phyloP scores from a whole-genome alignment of 164 flowering plant genomes.

The Dillenia turbinata region DNA sequence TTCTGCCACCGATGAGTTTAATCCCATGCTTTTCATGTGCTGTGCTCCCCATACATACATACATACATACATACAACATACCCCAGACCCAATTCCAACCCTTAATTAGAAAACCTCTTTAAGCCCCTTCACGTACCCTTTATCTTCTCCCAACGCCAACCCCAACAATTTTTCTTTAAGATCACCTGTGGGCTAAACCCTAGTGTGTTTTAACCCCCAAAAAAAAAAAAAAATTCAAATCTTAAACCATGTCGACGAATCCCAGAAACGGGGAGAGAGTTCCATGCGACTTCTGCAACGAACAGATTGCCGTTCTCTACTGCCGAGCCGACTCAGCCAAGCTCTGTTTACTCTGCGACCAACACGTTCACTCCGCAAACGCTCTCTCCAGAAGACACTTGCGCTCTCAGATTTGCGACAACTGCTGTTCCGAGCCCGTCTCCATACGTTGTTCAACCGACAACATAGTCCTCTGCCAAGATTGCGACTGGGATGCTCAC shows the following conservation, averaged over 20 bases:
- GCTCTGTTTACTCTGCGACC: slow-evolving; percentile 69
- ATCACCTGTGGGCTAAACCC: background rate
- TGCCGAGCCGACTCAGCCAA: slow-evolving; percentile 85
- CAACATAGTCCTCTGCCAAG: slow-evolving; percentile 49
- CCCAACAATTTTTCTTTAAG: background rate
- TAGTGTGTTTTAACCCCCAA: background rate
- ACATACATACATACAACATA: background rate
- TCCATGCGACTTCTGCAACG: slow-evolving; percentile 63
- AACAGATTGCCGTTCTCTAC: slow-evolving; percentile 49
- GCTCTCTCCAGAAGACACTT: slow-evolving; percentile 55
- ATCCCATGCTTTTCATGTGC: too few relatives aligned
- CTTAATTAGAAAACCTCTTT: background rate
- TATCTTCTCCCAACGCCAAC: background rate
- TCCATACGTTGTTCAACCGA: slow-evolving; percentile 49
- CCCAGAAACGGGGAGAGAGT: background rate
- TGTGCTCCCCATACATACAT: too few relatives aligned
- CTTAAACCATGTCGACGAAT: slow-evolving; percentile 9
- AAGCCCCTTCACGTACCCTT: background rate
- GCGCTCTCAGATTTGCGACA: slow-evolving; percentile 66
- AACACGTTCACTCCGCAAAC: slow-evolving; percentile 71
- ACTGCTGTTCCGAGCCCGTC: slow-evolving; percentile 50
- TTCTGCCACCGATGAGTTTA: too few relatives aligned
- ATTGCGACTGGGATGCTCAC: slow-evolving; percentile 73
- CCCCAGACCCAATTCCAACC: background rate
- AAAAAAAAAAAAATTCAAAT: background rate